Conservation (phyloP, 108 stramenopile species). For the Aurantiochytrium sp. region DNA sequence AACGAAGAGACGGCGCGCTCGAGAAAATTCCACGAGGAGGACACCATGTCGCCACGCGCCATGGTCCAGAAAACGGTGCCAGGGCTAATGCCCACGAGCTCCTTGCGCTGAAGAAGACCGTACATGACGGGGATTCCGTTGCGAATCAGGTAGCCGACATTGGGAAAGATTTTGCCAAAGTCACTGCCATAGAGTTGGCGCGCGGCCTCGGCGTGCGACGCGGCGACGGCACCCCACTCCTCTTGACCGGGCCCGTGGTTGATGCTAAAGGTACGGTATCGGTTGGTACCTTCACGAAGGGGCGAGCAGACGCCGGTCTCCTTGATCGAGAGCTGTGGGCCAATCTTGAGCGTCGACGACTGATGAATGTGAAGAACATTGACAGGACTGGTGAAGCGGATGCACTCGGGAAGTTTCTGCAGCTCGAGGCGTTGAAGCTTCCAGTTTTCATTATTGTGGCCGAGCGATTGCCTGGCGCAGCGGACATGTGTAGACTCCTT, state of each 20-base stretch:
- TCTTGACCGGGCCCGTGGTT: slow-evolving; percentile 3
- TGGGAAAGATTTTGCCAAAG: background rate
- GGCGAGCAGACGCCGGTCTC: slow-evolving; percentile 10
- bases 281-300: background rate
- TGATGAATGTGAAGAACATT: slow-evolving; percentile 1
- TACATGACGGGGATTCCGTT: slow-evolving; percentile 19
- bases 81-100: slow-evolving; percentile 7
- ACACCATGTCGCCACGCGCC: background rate
- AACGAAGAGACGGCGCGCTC: slow-evolving; percentile 12
- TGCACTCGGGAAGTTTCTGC: background rate
- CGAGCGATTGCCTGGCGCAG: background rate
- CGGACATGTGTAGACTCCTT: background rate
- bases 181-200: background rate
- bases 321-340: background rate
- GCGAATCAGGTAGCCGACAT: background rate
- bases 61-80: slow-evolving; percentile 11
- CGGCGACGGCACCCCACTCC: slow-evolving; percentile 14
- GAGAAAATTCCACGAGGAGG: slow-evolving; percentile 8
- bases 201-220: background rate
- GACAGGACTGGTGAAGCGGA: background rate
- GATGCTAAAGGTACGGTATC: background rate
- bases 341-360: background rate
- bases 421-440: background rate
- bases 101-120: background rate
- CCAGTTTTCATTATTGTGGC: slow-evolving; percentile 1